A percentile compares a stretch with the other conserved stretches of the same genome.
Evolutionary conservation across 2,329 filamentous ascomycete species (phyloP).

Genomic region (Camillea tinctor): DNA sequence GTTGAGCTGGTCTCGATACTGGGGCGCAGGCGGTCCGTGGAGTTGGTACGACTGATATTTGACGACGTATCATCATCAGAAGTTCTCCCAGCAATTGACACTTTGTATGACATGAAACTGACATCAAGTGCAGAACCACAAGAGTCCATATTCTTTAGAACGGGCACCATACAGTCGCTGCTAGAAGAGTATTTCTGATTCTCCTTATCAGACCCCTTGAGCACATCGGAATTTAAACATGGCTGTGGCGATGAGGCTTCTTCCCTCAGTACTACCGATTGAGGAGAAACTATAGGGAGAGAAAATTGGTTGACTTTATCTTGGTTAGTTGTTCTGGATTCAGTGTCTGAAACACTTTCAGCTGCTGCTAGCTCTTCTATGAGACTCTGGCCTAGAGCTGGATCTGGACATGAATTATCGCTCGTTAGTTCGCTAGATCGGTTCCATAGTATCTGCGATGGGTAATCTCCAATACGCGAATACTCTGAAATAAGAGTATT

Average conservation of each 20-base stretch:
- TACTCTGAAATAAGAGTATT: slow-evolving; percentile 9
- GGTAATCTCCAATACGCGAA: slow-evolving; percentile 8
- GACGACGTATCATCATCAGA: slow-evolving; percentile 11
- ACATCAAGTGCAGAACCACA: slow-evolving; percentile 19
- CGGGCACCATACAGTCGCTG: slow-evolving; percentile 9
- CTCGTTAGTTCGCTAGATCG: neutral
- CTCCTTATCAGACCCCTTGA: neutral
- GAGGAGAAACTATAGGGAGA: neutral
- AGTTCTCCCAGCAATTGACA: slow-evolving; percentile 3
- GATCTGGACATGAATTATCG: neutral
- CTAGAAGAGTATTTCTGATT: slow-evolving; percentile 2
- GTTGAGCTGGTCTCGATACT: slow-evolving; percentile 15
- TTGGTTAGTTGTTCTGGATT: neutral
- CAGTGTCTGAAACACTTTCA: neutral
- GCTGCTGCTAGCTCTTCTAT: neutral
- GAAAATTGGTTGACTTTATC: neutral
- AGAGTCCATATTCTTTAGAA: slow-evolving; percentile 14
- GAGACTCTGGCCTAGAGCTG: neutral
- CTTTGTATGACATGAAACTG: slow-evolving; percentile 13
- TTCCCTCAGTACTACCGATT: neutral
- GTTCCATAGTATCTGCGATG: slow-evolving; percentile 6
- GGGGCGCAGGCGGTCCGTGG: slow-evolving; percentile 10
- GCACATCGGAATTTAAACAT: neutral
- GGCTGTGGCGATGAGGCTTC: neutral
- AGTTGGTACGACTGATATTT: slow-evolving; percentile 9